Evolutionary conservation across 768 basidiomycete genomes (phyloP), one percentile per base, ranked within the genome.

Genomic region (Suillus luteus): DNA sequence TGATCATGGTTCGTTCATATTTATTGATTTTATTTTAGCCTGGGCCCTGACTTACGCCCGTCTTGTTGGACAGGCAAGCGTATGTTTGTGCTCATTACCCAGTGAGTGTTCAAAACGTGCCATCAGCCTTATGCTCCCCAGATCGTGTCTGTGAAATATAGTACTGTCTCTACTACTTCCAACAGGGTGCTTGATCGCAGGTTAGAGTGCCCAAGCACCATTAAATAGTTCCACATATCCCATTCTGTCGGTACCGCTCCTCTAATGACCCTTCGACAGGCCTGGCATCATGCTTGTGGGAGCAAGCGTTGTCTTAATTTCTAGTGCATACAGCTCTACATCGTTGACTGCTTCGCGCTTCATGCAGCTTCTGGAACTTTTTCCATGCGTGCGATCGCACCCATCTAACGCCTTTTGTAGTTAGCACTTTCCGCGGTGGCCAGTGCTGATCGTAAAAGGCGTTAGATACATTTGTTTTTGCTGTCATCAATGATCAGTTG

Each of bases 191-290:
- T 74, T n/a, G 19, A 78, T 93, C 7, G 72, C 85, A 7, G 92
- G 92, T 1, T 94, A 92, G 90, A 78, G 84, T 0, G 86, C 87
- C 5, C 76, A 89, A 66, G 67, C 78, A 0, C 71, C 86, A 85
- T 63, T 94, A 91, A 92, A 85, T 93, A 54, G 86, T 78, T 0
- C 82, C 85, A 2, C 89, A 91, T 66, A 79, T 92, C 31, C 33
- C 61, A 55, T 27, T 7, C 11, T 37, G 55, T 61, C 40, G 68
- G n/a, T 54, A 62, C 38, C 43, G n/a, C 55, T 19, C 27, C 59
- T 52, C 61, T 9, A 43, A 57, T 2, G 48, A 62, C 22, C 17
- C 24, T 62, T 62, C 55, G 0, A 38, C 62, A 88, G 86, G n/a
- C n/a, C n/a, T n/a, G 88, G 88, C 1, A 85, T 87, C 37, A 80